Percentiles rank a stretch among this genome's conserved stretches.
Evolutionary conservation across 2,329 filamentous ascomycete genomes (phyloP).

Genomic region (Cladophialophora exuberans): DNA sequence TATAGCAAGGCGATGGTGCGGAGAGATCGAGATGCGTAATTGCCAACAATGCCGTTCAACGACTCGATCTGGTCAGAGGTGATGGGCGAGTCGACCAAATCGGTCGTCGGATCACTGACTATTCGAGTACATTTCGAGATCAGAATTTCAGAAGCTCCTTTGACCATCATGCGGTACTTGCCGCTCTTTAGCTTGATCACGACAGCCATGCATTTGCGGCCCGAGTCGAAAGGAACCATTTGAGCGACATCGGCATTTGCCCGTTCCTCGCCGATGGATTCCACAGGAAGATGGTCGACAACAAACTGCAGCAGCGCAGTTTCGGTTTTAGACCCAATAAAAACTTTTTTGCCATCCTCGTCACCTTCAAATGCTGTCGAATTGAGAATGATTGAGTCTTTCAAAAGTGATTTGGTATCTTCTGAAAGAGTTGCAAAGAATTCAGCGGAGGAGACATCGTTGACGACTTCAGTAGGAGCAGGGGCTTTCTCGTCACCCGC

Average conservation of each 20-base stretch:
- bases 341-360: constrained; percentile 61
- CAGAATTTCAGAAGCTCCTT: constrained; percentile 57
- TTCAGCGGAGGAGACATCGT: constrained; percentile 57
- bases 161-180: constrained; percentile 60
- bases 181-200: constrained; percentile 60
- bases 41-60: constrained; percentile 70
- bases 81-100: constrained; percentile 53
- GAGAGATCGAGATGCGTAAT: constrained; percentile 77
- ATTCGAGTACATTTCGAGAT: constrained; percentile 54
- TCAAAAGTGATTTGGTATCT: constrained; percentile 59
- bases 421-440: constrained; percentile 57
- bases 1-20: constrained; percentile 84
- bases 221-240: constrained; percentile 63
- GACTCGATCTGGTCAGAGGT: constrained; percentile 60
- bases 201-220: constrained; percentile 70
- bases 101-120: constrained; percentile 63
- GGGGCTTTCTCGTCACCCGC: constrained; percentile 31
- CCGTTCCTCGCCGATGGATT: constrained; percentile 62
- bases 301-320: constrained; percentile 74
- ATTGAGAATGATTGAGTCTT: constrained; percentile 68
- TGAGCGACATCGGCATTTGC: constrained; percentile 62
- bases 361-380: constrained; percentile 72
- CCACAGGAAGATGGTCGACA: constrained; percentile 67
- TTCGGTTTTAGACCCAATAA: constrained; percentile 78
- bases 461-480: constrained; percentile 35